Evolutionary conservation across 2,329 filamentous ascomycete species (phyloP).

Genomic region (Tolypocladium endophyticum): DNA sequence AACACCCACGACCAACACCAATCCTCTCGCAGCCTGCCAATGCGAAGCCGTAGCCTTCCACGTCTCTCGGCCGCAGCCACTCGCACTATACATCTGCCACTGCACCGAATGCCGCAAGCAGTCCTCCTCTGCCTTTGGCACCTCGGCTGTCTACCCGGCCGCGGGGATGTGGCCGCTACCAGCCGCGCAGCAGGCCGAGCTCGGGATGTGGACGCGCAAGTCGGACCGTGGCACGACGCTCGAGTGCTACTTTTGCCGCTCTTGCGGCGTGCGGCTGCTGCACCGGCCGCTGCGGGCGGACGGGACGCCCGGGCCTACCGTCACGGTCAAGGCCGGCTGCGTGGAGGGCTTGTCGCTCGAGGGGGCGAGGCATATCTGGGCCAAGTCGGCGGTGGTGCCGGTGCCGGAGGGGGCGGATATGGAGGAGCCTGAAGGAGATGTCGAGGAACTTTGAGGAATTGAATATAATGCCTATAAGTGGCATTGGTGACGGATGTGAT

Average conservation of each 20-base stretch:
- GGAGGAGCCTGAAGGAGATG: neutral
- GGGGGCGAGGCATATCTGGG: conserved; percentile 33
- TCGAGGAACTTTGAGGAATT: neutral
- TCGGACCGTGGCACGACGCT: conserved; percentile 29
- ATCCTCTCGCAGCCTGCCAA: conserved; percentile 23
- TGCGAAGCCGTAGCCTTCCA: conserved; percentile 27
- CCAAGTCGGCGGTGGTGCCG: conserved; percentile 30
- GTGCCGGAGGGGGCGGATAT: conserved; percentile 24
- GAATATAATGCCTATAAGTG: no score
- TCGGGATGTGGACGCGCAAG: conserved; percentile 26
- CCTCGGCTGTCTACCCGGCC: conserved; percentile 30
- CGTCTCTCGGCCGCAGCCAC: conserved; percentile 21
- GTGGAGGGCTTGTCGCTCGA: conserved; percentile 29
- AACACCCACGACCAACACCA: conserved; percentile 1
- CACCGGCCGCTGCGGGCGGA: conserved; percentile 29
- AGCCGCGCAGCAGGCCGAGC: conserved; percentile 16
- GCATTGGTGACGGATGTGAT: no score
- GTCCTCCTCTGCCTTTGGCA: conserved; percentile 33
- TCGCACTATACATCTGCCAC: conserved; percentile 32
- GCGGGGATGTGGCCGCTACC: conserved; percentile 29
- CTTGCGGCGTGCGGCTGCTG: conserved; percentile 35
- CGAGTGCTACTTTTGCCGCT: conserved; percentile 31
- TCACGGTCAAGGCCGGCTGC: conserved; percentile 37
- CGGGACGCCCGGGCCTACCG: conserved; percentile 22
- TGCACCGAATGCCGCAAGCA: conserved; percentile 35